A percentile compares a stretch with the other conserved stretches of the same genome.
These are phyloP conservation scores for Spiromastix sp. DNA, from an alignment of 2,329 filamentous ascomycete species.

Conservation along the genomic window DNA sequence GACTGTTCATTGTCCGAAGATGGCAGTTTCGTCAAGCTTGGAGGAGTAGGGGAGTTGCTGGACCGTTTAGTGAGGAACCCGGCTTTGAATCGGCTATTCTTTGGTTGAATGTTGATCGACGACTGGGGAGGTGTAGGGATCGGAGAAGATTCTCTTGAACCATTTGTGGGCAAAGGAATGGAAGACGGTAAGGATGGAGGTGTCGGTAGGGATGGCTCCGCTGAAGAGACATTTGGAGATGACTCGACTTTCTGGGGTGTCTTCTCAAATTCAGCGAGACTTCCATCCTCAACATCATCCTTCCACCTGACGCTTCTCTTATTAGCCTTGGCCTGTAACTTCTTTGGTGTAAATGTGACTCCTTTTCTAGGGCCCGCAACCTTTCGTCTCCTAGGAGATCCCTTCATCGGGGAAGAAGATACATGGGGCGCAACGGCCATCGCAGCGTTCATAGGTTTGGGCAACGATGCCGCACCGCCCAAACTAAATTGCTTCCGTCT, in stretches of 20 bases:
- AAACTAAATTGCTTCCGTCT: slow-evolving; percentile 47
- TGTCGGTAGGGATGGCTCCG: slow-evolving; percentile 34
- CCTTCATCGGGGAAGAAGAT: slow-evolving; percentile 56
- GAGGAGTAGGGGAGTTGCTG: slow-evolving; percentile 52
- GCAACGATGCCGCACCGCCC: slow-evolving; percentile 18
- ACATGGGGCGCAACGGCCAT: slow-evolving; percentile 22
- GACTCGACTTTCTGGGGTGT: slow-evolving; percentile 64
- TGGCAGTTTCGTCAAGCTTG: slow-evolving; percentile 47
- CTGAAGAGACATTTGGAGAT: slow-evolving; percentile 47
- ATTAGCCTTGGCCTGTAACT: slow-evolving; percentile 41
- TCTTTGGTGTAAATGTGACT: slow-evolving; percentile 71
- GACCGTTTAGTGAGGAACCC: slow-evolving; percentile 71
- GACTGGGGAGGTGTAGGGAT: slow-evolving; percentile 47
- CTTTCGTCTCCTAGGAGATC: slow-evolving; percentile 73
- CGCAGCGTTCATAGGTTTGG: slow-evolving; percentile 18
- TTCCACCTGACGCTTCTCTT: slow-evolving; percentile 84
- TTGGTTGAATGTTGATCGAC: slow-evolving; percentile 50
- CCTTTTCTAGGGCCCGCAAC: slow-evolving; percentile 53
- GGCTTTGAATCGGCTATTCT: slow-evolving; percentile 72
- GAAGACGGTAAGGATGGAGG: slow-evolving; percentile 42
- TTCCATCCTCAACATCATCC: slow-evolving; percentile 78
- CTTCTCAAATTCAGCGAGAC: slow-evolving; percentile 80
- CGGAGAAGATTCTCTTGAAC: slow-evolving; percentile 43
- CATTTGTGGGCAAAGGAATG: slow-evolving; percentile 35
- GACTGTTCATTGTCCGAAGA: slow-evolving; percentile 50